phyloP scores from a whole-genome alignment of 176 grass and related monocot genomes.

The Musa itinerans region DNA sequence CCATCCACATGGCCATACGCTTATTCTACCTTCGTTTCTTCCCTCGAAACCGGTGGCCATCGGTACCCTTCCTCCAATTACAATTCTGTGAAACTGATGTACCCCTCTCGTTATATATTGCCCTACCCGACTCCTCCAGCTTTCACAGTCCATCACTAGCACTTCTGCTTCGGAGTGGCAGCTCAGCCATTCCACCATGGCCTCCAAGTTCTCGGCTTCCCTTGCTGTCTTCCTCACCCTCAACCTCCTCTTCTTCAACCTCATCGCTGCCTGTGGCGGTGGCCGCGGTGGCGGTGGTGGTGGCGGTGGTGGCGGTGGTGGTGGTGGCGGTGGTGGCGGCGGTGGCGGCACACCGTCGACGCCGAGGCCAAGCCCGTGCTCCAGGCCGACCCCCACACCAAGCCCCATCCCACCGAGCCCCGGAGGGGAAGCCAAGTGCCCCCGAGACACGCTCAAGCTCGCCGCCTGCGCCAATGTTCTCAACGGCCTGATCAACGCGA shows the following conservation, averaged over 20 bases:
- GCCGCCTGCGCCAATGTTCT: constrained; percentile 53
- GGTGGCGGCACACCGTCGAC: background rate
- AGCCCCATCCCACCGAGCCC: background rate
- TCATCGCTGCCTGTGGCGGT: background rate
- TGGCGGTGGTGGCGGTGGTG: background rate
- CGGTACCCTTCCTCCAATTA: no score
- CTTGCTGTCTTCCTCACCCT: constrained; percentile 1
- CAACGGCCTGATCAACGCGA: constrained; percentile 36
- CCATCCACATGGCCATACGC: background rate
- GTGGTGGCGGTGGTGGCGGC: background rate
- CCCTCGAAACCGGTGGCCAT: no score
- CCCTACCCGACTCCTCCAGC: background rate
- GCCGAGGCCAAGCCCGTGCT: background rate
- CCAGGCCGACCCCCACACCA: background rate
- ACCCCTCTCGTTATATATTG: background rate
- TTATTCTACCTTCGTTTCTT: no score
- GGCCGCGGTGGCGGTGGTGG: background rate
- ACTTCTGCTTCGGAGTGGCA: background rate
- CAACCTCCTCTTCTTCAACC: constrained; percentile 1
- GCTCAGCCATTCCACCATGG: background rate
- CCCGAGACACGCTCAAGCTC: constrained; percentile 36
- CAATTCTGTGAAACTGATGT: no score
- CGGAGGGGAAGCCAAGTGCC: constrained; percentile 19
- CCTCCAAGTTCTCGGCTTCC: background rate
- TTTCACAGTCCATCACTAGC: background rate